phyloP scores from a whole-genome alignment of 2,329 filamentous ascomycete genomes.

The Ascochyta pisi region DNA sequence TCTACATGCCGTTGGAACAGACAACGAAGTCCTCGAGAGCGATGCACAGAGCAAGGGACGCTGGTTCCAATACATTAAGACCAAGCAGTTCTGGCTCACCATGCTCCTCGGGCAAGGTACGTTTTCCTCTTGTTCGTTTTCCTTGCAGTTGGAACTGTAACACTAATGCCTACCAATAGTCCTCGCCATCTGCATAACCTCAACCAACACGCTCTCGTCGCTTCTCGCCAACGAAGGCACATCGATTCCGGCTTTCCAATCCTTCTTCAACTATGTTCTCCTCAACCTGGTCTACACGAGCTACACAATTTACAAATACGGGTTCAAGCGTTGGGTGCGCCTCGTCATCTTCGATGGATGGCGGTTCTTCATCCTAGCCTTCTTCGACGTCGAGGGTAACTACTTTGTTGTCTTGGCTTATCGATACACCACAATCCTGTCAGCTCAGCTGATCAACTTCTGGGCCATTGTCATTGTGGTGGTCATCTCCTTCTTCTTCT shows the following conservation, averaged over 20 bases:
- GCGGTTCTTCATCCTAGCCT: constrained; percentile 89
- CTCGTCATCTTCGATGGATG: constrained; percentile 77
- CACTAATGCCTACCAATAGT: constrained; percentile 23
- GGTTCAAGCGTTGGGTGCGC: constrained; percentile 71
- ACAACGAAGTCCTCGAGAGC: constrained; percentile 32
- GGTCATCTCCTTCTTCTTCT: constrained; percentile 78
- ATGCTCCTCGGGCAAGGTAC: constrained; percentile 71
- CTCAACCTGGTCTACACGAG: constrained; percentile 82
- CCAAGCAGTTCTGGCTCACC: constrained; percentile 86
- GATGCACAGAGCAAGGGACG: constrained; percentile 54
- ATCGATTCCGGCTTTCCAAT: constrained; percentile 93
- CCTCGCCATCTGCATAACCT: constrained; percentile 80
- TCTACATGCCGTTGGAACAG: constrained; percentile 16
- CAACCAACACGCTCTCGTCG: constrained; percentile 87
- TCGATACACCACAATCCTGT: constrained; percentile 84
- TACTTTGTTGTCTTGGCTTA: constrained; percentile 98
- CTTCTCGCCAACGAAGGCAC: constrained; percentile 73
- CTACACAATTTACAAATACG: constrained; percentile 80
- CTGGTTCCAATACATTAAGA: constrained; percentile 75
- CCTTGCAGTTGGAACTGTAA: background rate
- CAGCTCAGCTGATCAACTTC: constrained; percentile 95
- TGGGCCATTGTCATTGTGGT: constrained; percentile 97
- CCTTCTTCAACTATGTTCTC: constrained; percentile 91
- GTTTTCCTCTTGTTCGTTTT: background rate
- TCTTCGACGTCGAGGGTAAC: constrained; percentile 95